Evolutionary conservation across 192 early-diverging fungal species (phyloP), one percentile per base, ranked within the genome.

Genomic region (Coemansia sp.): DNA sequence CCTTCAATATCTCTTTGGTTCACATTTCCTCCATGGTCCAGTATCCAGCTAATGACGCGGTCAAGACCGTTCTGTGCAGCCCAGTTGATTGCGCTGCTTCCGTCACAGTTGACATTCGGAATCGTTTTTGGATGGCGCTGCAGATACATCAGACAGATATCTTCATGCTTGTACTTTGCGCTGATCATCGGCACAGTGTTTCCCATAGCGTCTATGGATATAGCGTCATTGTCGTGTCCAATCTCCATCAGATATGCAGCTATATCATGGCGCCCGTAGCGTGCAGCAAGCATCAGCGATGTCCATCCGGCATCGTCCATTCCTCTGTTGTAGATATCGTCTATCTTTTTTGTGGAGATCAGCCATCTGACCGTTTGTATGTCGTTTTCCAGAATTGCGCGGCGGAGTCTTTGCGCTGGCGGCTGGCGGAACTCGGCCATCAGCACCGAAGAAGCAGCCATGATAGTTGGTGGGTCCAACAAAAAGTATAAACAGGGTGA

Each of bases 1-100:
- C 78, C 78, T 41, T 80, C 78, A 55, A 80, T 80, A 36, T 80
- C 78, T 19, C 78, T 57, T 47, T 80, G 78, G 60, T 80, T 80
- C 9, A 72, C 73, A 39, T 80, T 80, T 12, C 78, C 78, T 26
- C 78, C 73, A 56, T 80, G 69, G 61, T 76, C 73, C 18, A 80
- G 66, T 5, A 80, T 80, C 73, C 72, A 76, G 45, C 39, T 5
- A 18, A 80, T 81, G 16, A 76, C 78, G 21, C 74, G 60, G 41
- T 75, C 66, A 22, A 81, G 66, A 0, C 78, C 78, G 59, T 80
- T 80, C 48, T 80, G 78, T 10, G 78, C 78, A 7, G 73, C 69
- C 70, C 61, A 68, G 61, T 72, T 76, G 10, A 81, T 81, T 7
- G 78, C 78, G 18, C 78, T 81, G 43, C 74, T 64, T 3, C 78